Evolutionary conservation across 1,284 basidiomycete species (phyloP).

Genomic region (Blastosporella zonata): DNA sequence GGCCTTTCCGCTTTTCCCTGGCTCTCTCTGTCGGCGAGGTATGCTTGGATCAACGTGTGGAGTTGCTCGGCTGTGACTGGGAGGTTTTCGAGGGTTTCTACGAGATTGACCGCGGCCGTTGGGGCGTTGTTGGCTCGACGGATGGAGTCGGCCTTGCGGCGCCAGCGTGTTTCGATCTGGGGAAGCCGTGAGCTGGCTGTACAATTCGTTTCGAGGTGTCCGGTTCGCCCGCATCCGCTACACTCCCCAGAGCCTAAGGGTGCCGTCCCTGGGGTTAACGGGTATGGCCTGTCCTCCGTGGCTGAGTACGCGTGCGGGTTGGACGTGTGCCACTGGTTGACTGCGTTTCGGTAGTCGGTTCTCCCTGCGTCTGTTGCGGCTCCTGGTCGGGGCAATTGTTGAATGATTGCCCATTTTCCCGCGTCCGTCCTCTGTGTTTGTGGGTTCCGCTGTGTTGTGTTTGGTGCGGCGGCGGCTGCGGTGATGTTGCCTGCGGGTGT

Average conservation of each 20-base stretch:
- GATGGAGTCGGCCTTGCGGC: slow-evolving; percentile 1
- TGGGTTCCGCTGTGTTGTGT: no score
- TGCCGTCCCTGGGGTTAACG: slow-evolving; percentile 1
- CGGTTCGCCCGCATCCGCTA: not conserved
- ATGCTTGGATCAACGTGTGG: not conserved
- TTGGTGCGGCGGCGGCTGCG: not conserved
- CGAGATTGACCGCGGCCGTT: not conserved
- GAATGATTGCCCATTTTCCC: slow-evolving; percentile 3
- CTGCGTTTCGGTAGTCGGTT: not conserved
- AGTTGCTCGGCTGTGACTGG: not conserved
- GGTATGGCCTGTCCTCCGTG: slow-evolving; percentile 2
- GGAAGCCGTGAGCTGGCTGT: not conserved
- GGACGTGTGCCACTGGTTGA: not conserved
- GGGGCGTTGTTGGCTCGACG: not conserved
- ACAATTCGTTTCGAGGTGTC: not conserved
- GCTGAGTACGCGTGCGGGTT: not conserved
- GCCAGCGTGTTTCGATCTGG: not conserved
- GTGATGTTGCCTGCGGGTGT: not conserved
- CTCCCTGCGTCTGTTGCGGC: not conserved
- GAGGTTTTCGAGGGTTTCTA: not conserved
- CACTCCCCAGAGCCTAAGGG: slow-evolving; percentile 2
- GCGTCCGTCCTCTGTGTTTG: not conserved
- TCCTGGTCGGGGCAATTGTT: not conserved
- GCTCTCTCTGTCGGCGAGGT: not conserved
- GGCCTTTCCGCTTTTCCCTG: slow-evolving; percentile 22